Evolutionary conservation across 2,329 filamentous ascomycete genomes (phyloP).

Genomic region (Trichoderma sp.): DNA sequence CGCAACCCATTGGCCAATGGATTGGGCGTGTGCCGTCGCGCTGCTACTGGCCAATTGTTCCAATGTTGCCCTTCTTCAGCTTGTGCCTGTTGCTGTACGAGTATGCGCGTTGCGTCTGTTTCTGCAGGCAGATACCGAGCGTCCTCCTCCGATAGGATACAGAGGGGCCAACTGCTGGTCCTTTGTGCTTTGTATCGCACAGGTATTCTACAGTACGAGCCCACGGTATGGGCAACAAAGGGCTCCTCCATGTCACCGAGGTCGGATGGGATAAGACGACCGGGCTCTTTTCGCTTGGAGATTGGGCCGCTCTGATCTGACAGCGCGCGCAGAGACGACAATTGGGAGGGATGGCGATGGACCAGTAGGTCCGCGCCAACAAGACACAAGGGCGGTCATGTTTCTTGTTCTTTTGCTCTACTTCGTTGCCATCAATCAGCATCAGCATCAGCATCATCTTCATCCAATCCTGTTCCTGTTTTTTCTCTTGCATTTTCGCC

Average conservation of each 20-base stretch:
- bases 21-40: neutral
- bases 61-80: neutral
- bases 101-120: neutral
- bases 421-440: neutral
- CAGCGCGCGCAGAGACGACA: neutral
- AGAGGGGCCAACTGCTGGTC: neutral
- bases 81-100: neutral
- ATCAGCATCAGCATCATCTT: neutral
- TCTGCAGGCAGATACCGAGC: neutral
- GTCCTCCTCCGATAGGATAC: neutral
- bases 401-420: neutral
- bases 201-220: neutral
- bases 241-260: neutral
- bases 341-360: neutral
- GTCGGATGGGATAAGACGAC: neutral
- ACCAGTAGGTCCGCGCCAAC: conserved; percentile 6
- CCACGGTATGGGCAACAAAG: neutral
- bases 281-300: neutral
- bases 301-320: neutral
- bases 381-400: neutral
- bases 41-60: conserved; percentile 18
- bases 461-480: neutral
- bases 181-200: neutral
- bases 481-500: neutral
- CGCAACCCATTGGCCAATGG: conserved; percentile 19